A percentile compares a stretch with the other conserved stretches of the same genome.
Conservation (phyloP, 1,284 basidiomycete genomes). For the Takashimella tepidaria region DNA sequence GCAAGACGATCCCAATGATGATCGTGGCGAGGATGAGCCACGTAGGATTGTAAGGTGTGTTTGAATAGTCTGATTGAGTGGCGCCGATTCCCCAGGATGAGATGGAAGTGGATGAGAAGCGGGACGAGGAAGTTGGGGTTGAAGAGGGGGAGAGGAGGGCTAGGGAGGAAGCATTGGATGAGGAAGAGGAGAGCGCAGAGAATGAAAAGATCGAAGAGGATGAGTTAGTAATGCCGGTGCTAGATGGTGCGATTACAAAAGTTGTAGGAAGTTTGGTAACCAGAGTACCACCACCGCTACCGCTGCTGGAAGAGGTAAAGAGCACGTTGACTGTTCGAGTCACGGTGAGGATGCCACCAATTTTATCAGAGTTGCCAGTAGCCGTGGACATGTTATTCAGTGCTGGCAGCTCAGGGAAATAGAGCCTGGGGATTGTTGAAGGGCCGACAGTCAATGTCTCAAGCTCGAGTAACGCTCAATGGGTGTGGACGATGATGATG, state of each 20-base stretch:
- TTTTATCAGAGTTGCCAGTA: no score
- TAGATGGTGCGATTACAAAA: not conserved
- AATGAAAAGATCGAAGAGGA: no score
- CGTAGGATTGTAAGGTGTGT: not conserved
- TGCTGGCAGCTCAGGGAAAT: no score
- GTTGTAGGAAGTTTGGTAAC: not conserved
- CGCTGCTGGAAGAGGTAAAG: not conserved
- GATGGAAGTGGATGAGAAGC: not conserved
- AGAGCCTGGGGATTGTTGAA: no score
- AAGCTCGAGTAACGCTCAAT: no score
- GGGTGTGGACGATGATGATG: no score
- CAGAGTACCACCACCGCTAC: not conserved
- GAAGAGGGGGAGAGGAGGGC: not conserved
- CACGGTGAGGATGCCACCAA: not conserved
- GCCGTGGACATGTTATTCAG: no score
- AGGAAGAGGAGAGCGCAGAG: not conserved
- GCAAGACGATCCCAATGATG: not conserved
- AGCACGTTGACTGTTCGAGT: not conserved
- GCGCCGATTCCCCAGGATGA: not conserved
- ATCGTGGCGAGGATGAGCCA: not conserved
- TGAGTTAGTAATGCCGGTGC: not conserved
- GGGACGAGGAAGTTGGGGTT: not conserved
- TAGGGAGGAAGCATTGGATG: not conserved
- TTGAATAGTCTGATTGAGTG: not conserved
- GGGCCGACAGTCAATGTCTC: no score